A percentile compares a stretch with the other conserved stretches of the same genome.
Evolutionary conservation across 257 asterid species (phyloP).

Genomic region (Nyctanthes arbortristis): DNA sequence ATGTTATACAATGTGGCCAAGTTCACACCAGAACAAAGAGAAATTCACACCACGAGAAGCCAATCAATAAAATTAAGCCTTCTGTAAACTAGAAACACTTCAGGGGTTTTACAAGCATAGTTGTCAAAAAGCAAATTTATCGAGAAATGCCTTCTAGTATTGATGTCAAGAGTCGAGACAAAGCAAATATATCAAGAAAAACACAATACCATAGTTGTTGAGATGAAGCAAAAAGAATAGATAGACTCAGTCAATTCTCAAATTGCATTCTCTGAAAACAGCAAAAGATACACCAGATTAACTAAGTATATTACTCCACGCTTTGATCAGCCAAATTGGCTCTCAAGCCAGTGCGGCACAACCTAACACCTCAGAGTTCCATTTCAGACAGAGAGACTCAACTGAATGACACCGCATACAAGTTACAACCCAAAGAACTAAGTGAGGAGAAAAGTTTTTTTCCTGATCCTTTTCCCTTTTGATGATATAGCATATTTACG

Average conservation of each 20-base stretch:
- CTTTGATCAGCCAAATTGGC: background rate
- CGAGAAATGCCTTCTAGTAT: background rate
- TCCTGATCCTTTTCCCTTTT: background rate
- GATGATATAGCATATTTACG: no score
- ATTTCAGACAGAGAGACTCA: no score
- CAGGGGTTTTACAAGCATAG: no score
- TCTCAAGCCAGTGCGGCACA: background rate
- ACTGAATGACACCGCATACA: no score
- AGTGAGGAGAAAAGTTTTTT: no score
- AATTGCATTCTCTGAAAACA: background rate
- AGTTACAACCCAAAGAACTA: background rate
- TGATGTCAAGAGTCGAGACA: background rate
- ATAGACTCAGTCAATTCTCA: background rate
- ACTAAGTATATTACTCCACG: background rate
- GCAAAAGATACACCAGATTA: background rate
- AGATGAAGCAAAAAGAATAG: background rate
- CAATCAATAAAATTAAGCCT: no score
- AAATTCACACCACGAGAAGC: no score
- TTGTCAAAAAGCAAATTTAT: no score
- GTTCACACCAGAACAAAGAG: no score
- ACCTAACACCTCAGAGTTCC: background rate
- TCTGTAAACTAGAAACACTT: no score
- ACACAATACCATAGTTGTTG: background rate
- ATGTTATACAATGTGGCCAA: no score
- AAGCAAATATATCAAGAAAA: background rate